Evolutionary conservation across 2,329 filamentous ascomycete genomes (phyloP).

Genomic region (Aspergillus vadensis): DNA sequence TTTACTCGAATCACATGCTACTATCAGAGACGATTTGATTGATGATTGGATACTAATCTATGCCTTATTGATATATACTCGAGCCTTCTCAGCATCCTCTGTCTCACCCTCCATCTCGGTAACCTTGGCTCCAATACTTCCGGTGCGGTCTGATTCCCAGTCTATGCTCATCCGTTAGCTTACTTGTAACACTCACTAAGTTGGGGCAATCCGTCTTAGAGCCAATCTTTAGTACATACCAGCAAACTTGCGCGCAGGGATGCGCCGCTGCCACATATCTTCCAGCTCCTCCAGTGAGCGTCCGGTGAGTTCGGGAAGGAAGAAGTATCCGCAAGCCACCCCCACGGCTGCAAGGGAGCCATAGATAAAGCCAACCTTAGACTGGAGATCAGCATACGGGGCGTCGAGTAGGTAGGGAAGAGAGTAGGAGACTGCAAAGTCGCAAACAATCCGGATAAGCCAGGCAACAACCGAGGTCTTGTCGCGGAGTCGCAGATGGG

Average conservation of each 20-base stretch:
- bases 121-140: background rate
- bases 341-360: constrained; percentile 5
- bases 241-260: background rate
- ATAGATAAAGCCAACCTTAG: constrained; percentile 10
- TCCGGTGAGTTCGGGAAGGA: constrained; percentile 10
- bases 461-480: constrained; percentile 9
- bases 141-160: background rate
- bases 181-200: no score
- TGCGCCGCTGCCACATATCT: constrained; percentile 6
- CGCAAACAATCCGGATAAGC: background rate
- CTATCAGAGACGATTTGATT: no score
- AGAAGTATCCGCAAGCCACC: constrained; percentile 5
- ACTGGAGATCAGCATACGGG: constrained; percentile 3
- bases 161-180: background rate
- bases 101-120: background rate
- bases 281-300: constrained; percentile 9
- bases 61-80: background rate
- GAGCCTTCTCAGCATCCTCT: background rate
- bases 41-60: background rate
- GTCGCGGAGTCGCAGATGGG: constrained; percentile 8
- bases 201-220: background rate
- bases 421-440: constrained; percentile 8
- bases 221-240: background rate
- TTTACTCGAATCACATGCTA: no score
- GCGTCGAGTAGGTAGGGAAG: constrained; percentile 6